Percentiles rank a stretch among this genome's conserved stretches.
These are phyloP conservation scores for Prunus yedoensis DNA, from an alignment of 331 rosid genomes.

Conservation along the genomic window DNA sequence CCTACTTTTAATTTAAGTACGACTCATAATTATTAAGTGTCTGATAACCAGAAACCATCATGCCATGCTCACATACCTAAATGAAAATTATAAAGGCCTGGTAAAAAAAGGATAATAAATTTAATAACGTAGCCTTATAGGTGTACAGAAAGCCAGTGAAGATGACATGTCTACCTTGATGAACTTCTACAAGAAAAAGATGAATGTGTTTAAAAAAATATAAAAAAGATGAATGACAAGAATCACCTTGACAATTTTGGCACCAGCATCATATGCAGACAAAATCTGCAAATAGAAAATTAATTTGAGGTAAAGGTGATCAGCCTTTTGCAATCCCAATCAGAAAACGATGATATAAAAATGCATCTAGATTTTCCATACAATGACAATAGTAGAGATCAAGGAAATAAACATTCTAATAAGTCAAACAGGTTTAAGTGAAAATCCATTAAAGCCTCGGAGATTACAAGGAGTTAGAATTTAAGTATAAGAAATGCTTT, in stretches of 20 bases:
- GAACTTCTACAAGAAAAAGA: not conserved
- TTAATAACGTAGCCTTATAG: not conserved
- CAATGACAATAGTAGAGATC: not conserved
- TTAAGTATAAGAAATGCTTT: slow-evolving; percentile 14
- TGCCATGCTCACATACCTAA: not conserved
- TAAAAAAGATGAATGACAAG: slow-evolving; percentile 11
- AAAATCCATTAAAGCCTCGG: slow-evolving; percentile 10
- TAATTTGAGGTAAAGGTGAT: slow-evolving; percentile 7
- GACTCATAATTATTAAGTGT: not conserved
- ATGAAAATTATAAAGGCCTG: not conserved
- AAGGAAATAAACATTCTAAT: not conserved
- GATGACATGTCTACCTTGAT: not conserved
- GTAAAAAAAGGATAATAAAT: not conserved
- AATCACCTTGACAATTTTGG: slow-evolving; percentile 78
- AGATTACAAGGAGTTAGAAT: not conserved
- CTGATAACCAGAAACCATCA: not conserved
- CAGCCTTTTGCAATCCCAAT: not conserved
- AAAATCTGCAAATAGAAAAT: slow-evolving; percentile 54
- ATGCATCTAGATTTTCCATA: not conserved
- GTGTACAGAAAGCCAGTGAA: not conserved
- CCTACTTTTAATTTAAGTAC: not conserved
- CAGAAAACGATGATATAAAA: not conserved
- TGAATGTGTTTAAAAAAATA: not conserved
- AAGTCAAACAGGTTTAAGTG: not conserved
- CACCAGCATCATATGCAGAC: slow-evolving; percentile 65